phyloP scores from a whole-genome alignment of 495 filamentous ascomycete genomes.

The Neurospora tetrasperma region DNA sequence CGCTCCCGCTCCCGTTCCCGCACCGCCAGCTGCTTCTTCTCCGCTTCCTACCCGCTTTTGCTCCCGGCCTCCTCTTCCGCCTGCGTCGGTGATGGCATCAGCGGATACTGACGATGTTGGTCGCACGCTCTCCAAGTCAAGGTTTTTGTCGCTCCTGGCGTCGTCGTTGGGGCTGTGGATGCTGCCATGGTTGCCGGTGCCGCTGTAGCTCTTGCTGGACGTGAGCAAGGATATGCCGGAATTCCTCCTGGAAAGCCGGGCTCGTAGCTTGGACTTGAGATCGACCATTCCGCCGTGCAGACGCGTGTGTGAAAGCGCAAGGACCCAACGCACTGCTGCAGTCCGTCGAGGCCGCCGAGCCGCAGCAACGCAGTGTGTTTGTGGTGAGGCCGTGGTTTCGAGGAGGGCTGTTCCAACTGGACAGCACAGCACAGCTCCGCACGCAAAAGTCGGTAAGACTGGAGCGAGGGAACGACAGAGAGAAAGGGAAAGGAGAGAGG shows the following conservation, averaged over 20 bases:
- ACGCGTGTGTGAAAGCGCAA: not conserved
- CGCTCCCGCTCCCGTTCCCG: not conserved
- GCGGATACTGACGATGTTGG: not conserved
- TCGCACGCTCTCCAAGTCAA: not conserved
- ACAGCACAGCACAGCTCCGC: not conserved
- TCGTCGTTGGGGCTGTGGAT: slow-evolving; percentile 9
- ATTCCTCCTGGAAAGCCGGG: slow-evolving; percentile 36
- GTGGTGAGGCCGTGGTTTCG: not conserved
- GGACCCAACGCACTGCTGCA: not conserved
- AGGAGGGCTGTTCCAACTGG: not conserved
- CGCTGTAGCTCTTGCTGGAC: slow-evolving; percentile 19
- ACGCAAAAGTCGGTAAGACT: slow-evolving; percentile 1
- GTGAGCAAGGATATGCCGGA: slow-evolving; percentile 29
- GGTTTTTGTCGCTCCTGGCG: slow-evolving; percentile 13
- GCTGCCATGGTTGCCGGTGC: slow-evolving; percentile 5
- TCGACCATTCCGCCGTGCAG: slow-evolving; percentile 30
- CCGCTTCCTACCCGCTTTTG: not conserved
- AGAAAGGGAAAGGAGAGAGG: not conserved
- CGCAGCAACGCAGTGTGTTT: not conserved
- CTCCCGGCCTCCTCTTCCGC: not conserved
- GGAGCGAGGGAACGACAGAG: not conserved
- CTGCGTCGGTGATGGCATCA: not conserved
- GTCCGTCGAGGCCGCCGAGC: not conserved
- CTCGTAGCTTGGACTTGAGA: slow-evolving; percentile 35
- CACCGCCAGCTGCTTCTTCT: not conserved